These are phyloP conservation scores for Colletotrichum higginsianum DNA, from an alignment of 2,329 filamentous ascomycete genomes.

Conservation along the genomic window DNA sequence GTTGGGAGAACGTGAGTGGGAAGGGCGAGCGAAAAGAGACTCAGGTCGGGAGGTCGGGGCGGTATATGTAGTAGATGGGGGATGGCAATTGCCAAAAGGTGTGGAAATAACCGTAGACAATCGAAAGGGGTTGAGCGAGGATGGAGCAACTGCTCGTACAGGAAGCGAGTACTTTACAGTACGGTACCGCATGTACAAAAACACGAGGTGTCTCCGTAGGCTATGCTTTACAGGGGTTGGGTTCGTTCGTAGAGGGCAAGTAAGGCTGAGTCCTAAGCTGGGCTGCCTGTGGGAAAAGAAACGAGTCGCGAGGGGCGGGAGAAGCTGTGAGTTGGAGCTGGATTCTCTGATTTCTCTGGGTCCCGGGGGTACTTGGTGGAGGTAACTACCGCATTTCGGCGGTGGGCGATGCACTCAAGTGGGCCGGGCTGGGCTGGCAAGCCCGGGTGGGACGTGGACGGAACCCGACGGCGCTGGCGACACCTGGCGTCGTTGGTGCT, in stretches of 20 bases:
- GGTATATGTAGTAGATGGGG: constrained; percentile 39
- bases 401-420: constrained; percentile 41
- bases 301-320: constrained; percentile 25
- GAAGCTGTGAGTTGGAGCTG: constrained; percentile 22
- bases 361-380: background rate
- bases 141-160: background rate
- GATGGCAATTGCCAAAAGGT: constrained; percentile 8
- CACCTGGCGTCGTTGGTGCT: constrained; percentile 2
- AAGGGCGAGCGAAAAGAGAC: background rate
- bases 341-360: background rate
- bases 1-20: constrained; percentile 19
- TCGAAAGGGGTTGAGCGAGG: constrained; percentile 12
- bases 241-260: constrained; percentile 31
- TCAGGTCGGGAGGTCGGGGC: constrained; percentile 25
- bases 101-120: constrained; percentile 4
- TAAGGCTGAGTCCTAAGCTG: constrained; percentile 35
- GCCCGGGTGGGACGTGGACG: constrained; percentile 5
- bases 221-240: constrained; percentile 15
- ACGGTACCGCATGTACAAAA: background rate
- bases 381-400: constrained; percentile 15
- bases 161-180: too few species aligned
- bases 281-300: background rate
- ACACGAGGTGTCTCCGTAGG: constrained; percentile 1
- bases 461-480: constrained; percentile 6
- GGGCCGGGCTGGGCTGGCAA: constrained; percentile 26